Conservation (phyloP, 2,329 filamentous ascomycete genomes). For the Phialophora verrucosa region DNA sequence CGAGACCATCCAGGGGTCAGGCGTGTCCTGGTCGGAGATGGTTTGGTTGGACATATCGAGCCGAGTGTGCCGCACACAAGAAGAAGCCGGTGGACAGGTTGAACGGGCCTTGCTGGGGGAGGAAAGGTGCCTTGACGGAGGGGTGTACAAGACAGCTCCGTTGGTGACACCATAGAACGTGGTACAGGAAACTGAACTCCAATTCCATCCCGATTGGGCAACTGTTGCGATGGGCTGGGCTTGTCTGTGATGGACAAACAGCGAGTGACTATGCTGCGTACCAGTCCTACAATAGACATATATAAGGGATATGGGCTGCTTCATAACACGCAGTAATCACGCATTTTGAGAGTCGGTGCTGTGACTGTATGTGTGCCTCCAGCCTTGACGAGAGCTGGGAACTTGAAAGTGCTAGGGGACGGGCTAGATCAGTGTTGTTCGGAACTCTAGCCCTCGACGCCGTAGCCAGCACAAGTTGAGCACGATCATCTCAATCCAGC, state of each 20-base stretch:
- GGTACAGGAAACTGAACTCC: not conserved
- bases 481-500: too few relatives aligned
- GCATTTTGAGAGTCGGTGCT: not conserved
- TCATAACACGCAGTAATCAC: not conserved
- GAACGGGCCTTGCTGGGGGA: not conserved
- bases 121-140: not conserved
- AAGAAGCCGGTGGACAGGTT: not conserved
- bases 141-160: not conserved
- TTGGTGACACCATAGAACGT: not conserved
- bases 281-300: not conserved
- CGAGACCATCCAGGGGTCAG: constrained; percentile 44
- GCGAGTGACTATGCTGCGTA: not conserved
- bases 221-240: not conserved
- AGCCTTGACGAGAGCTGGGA: too few relatives aligned
- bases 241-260: too few relatives aligned
- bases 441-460: too few relatives aligned
- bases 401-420: too few relatives aligned
- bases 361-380: not conserved
- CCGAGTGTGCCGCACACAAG: not conserved
- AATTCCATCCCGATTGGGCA: not conserved
- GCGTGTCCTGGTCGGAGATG: constrained; percentile 42
- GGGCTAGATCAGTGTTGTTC: too few relatives aligned
- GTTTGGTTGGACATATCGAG: constrained; percentile 42
- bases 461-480: too few relatives aligned
- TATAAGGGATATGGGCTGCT: not conserved